Conservation (phyloP, 441 rosid species). For the Mallotus repandus region DNA sequence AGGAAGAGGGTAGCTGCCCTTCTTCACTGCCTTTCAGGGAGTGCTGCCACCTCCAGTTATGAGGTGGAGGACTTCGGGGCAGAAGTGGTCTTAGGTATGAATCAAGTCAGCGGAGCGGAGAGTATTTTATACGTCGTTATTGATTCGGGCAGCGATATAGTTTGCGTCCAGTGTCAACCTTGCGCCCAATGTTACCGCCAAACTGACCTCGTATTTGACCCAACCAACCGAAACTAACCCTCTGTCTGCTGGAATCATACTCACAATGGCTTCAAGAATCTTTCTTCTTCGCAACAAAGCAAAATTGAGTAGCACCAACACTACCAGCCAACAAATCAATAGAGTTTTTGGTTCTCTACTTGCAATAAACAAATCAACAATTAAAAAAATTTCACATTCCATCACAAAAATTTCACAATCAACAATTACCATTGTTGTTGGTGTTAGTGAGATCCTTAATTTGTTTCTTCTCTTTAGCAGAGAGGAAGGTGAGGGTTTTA, state of each 20-base stretch:
- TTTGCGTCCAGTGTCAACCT: conserved; percentile 97
- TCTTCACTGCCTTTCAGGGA: conserved; percentile 43
- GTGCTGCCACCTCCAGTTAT: background rate
- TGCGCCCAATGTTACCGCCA: conserved; percentile 83
- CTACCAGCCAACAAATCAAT: no score
- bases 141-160: conserved; percentile 94
- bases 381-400: no score
- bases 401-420: no score
- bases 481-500: conserved; percentile 48
- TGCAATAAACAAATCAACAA: no score
- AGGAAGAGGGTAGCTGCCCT: conserved; percentile 50
- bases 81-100: conserved; percentile 80
- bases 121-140: conserved; percentile 82
- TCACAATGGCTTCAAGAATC: conserved; percentile 70
- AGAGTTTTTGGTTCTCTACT: no score
- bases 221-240: conserved; percentile 79
- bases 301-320: no score
- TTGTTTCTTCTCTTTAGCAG: conserved; percentile 20
- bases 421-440: no score
- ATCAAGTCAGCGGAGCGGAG: conserved; percentile 90
- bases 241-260: conserved; percentile 81
- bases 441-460: no score
- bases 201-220: conserved; percentile 91
- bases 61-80: conserved; percentile 48
- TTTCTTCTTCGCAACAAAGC: conserved; percentile 18